Base-by-base conservation (phyloP, 768 basidiomycete genomes). In the Phlebiopsis gigantea region DNA sequence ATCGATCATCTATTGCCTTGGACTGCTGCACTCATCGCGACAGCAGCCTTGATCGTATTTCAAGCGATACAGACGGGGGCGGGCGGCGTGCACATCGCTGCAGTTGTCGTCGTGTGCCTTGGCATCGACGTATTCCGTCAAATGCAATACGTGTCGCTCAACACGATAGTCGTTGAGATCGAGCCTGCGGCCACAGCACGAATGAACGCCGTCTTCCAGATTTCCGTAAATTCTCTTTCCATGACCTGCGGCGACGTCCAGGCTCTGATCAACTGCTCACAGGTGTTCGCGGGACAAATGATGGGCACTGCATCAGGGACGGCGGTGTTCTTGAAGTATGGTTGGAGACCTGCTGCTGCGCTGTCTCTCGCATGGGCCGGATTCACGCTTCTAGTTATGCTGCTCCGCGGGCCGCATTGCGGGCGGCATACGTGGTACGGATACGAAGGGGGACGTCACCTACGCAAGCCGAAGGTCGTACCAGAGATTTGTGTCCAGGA, bases 281-380 rank as follows among this genome's bases (percentile, higher is more conserved):
- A 74, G 69, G 54, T 85, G 25, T 88, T 89, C 66, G 74, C 87
- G 22, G 90, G 90, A 0, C 88, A 90, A 72, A 85, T 90, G 12
- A 82, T 86, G 68, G 90, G 90, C 12, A 89, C 88, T 0, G 78
- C 86, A 0, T 83, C 84, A 0, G 84, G 88, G 24, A 86, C 87
- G 0, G 66, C 77, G 22, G 77, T 91, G 1, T 92, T 89, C 68
- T 74, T 85, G 24, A 62, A 73, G n/a, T 71, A 79, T 59, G 90
- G 90, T 10, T 90, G 87, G 87, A 74, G 80, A 43, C 76, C 85
- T 0, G 79, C 77, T 1, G 82, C 86, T 0, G 75, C 73, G 17
- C 70, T 88, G 9, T 78, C 78, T 44, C 64, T 90, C 46, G 87
- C 75, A 0, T 77, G 79, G 63, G 75, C 78, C 21, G 81, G 70